Evolutionary conservation across 345 rosid genomes (phyloP), one percentile per base, ranked within the genome.

Genomic region (Pelargonium nanum): DNA sequence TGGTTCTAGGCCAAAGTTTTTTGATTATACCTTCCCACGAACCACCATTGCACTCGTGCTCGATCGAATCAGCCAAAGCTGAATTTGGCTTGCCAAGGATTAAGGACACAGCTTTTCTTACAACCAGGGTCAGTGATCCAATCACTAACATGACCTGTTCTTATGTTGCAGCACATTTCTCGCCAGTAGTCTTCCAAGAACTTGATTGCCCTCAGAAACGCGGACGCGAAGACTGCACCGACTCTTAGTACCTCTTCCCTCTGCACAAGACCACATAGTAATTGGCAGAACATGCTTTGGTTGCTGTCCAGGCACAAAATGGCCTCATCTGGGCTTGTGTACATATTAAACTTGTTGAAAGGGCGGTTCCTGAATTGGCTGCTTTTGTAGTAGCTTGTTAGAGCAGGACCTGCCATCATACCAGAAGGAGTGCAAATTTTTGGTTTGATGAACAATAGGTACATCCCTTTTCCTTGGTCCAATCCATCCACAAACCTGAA

Each of bases 161-260:
- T 83, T 30, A 91, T 86, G 63, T 88, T 82, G 10, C 75, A 65
- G 64, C 92, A 85, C 26, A 91, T 65, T 67, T 91, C 96, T 40
- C 66, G 63, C 96, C 78, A 88, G 69, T 88, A 28, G 62, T 82
- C 81, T 62, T 88, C 95, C 60, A 91, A 69, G 79, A 88, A 88
- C 69, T 88, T 88, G 72, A 91, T 80, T 7, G 98, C 87, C 24
- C 96, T 76, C 45, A 91, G 76, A 68, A 91, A 82, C 24, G 96
- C 96, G 9, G 98, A 91, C 2, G 98, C 95, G 19, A 91, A 91
- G 65, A 91, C 83, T 50, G 98, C 95, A n/a, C 96, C 98, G 1
- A 88, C 88, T 26, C 96, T 65, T 26, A 86, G 71, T 57, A 91
- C 98, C 64, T 91, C 90, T 0, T 81, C 64, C 44, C 92, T 77